Conservation (phyloP, 495 filamentous ascomycete species). For the Viridothelium virens region DNA sequence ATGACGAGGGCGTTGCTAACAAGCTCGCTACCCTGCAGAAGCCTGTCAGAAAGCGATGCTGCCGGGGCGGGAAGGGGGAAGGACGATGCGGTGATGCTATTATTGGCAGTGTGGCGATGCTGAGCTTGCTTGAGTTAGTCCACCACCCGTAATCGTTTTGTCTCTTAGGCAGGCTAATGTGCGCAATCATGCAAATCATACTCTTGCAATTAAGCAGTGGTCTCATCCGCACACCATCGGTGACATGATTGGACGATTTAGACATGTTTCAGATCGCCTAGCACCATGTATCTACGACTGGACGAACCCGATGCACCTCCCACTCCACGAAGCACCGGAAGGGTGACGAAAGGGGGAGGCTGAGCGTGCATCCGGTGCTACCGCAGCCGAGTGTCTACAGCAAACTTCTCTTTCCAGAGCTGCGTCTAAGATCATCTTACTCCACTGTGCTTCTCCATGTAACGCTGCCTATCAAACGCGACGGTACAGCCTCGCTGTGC, state of each 20-base stretch:
- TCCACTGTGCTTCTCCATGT: neutral
- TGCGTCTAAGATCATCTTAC: neutral
- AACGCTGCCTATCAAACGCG: neutral
- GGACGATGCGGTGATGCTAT: neutral
- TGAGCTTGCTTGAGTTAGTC: neutral
- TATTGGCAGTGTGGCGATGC: slow-evolving; percentile 8
- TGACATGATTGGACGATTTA: neutral
- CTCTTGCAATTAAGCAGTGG: neutral
- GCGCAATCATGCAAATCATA: neutral
- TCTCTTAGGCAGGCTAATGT: neutral
- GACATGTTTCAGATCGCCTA: neutral
- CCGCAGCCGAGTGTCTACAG: neutral
- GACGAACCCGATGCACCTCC: neutral
- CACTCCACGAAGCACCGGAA: neutral
- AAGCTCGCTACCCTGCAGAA: neutral
- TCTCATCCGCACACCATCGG: neutral
- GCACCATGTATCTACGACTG: neutral
- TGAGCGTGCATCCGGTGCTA: slow-evolving; percentile 2
- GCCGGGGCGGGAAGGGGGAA: neutral
- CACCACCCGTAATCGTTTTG: too few species aligned
- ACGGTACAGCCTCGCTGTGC: neutral
- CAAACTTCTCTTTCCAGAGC: neutral
- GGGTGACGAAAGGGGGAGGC: slow-evolving; percentile 8
- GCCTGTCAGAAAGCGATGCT: neutral
- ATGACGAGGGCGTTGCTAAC: slow-evolving; percentile 6